Base-by-base conservation (phyloP, 75 land plant genomes). In the Isoetes taiwanensis region DNA sequence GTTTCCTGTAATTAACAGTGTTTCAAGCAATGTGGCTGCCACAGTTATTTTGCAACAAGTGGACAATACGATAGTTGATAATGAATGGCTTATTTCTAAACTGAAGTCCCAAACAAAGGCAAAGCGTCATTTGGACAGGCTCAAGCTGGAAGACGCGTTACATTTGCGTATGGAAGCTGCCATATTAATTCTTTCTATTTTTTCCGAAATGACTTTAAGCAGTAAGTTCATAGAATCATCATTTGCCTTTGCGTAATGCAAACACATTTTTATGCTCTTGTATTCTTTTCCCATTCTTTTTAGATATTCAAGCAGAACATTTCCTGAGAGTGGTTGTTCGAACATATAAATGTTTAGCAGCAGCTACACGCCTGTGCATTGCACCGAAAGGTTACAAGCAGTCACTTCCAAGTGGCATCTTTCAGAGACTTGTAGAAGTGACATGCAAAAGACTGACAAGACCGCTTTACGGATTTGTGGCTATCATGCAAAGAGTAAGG, bases 381-480 rank as follows among this genome's bases (percentile, higher is more conserved):
- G 93, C 97, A 56, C 77, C 93, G 11, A 82, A 80, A 76, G 87
- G 97, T 17, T 80, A 42, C 56, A 80, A 69, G 57, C 93, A 90
- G 67, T 24, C 67, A 34, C 40, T 72, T 42, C 93, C 87, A 4
- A 72, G 78, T 17, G 34, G 27, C 54, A 68, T 59, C 50, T 90
- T 86, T 57, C 93, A 90, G 64, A 76, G 35, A 65, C 80, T 90
- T 37, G 84, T 78, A 16, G 93, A 90, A 69, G 60, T 62, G 39
- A 81, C 97, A 26, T 90, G 97, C 87, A 78, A 63, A 64, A 76
- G 71, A 34, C 66, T 90, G 21, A 90, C 97, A 4, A 56, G 69
- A 19, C 84, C 86, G 34, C 61, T 86, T 2, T 90, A 90, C 65
- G 71, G 64, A 59, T 90, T 90, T 61, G 68, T 90, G 75, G 76